A percentile compares a stretch with the other conserved stretches of the same genome.
phyloP scores from a whole-genome alignment of 306 rosid species.

The Nissolia schottii region DNA sequence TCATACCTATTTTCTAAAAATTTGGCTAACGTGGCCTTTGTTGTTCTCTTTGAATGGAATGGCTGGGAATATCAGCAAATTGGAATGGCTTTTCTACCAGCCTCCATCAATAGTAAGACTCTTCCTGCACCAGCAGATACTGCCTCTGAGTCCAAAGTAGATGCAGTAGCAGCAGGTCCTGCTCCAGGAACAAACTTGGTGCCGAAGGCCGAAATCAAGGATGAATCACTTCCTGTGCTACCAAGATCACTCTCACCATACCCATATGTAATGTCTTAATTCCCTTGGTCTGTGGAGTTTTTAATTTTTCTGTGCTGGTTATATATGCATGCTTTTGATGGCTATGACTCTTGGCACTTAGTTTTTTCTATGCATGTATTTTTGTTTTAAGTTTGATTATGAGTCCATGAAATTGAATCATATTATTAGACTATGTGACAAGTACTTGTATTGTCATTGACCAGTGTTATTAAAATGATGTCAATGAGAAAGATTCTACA shows the following conservation, averaged over 20 bases:
- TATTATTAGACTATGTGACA: too few relatives aligned
- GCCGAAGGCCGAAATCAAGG: constrained; percentile 55
- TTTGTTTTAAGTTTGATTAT: too few relatives aligned
- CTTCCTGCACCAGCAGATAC: constrained; percentile 62
- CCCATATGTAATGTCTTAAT: constrained; percentile 52
- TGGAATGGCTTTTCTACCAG: constrained; percentile 79
- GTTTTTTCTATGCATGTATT: too few relatives aligned
- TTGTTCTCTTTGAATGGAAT: constrained; percentile 21
- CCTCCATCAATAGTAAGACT: constrained; percentile 41
- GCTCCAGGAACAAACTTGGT: constrained; percentile 55
- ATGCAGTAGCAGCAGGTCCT: constrained; percentile 39
- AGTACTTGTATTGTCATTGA: too few relatives aligned
- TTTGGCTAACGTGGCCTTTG: too few relatives aligned
- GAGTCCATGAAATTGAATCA: too few relatives aligned
- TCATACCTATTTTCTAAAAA: background rate
- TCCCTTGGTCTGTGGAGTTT: constrained; percentile 4
- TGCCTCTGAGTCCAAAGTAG: constrained; percentile 29
- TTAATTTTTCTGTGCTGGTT: constrained; percentile 17
- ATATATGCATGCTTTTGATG: too few relatives aligned
- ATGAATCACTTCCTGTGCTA: constrained; percentile 49
- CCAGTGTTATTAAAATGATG: too few relatives aligned
- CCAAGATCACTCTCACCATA: constrained; percentile 79
- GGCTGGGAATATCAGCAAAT: constrained; percentile 53
- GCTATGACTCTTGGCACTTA: too few relatives aligned
- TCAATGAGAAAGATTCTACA: too few relatives aligned